phyloP scores from a whole-genome alignment of 1,284 basidiomycete species.

The Ceratobasidium sp. region DNA sequence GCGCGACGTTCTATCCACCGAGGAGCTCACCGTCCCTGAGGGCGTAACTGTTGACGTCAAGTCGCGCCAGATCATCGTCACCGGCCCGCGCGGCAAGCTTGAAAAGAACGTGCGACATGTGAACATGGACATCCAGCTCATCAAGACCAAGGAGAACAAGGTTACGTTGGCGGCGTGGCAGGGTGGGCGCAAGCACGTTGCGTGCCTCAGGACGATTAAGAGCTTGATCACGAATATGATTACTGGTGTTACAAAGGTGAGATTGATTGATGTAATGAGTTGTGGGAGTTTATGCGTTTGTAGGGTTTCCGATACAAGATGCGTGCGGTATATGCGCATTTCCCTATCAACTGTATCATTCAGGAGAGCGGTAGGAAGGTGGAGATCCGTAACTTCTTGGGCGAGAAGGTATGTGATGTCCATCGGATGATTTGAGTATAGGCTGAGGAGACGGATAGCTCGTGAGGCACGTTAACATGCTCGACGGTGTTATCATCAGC shows the following conservation, averaged over 20 bases:
- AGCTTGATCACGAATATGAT: constrained; percentile 98
- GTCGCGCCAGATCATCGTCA: constrained; percentile 89
- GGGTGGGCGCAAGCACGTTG: constrained; percentile 98
- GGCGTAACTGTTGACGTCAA: constrained; percentile 88
- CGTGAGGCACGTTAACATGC: constrained; percentile 93
- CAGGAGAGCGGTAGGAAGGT: constrained; percentile 81
- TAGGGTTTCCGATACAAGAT: constrained; percentile 99
- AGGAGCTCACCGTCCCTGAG: constrained; percentile 92
- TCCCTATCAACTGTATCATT: constrained; percentile 99
- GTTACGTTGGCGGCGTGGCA: constrained; percentile 98
- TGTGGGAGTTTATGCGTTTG: too few species aligned
- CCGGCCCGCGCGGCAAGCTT: constrained; percentile 89
- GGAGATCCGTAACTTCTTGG: constrained; percentile 99
- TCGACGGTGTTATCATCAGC: constrained; percentile 86
- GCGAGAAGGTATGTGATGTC: constrained; percentile 79
- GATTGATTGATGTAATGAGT: constrained; percentile 51
- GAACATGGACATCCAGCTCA: constrained; percentile 94
- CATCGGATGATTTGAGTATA: neutral
- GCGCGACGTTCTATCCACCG: constrained; percentile 92
- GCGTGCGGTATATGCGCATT: constrained; percentile 99
- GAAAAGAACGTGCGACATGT: constrained; percentile 94
- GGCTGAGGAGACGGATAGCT: constrained; percentile 64
- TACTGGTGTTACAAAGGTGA: constrained; percentile 92
- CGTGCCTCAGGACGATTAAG: constrained; percentile 96
- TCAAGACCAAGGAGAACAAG: constrained; percentile 73